Evolutionary conservation across 352 stramenopile species (phyloP).

Genomic region (Peronospora farinosa): DNA sequence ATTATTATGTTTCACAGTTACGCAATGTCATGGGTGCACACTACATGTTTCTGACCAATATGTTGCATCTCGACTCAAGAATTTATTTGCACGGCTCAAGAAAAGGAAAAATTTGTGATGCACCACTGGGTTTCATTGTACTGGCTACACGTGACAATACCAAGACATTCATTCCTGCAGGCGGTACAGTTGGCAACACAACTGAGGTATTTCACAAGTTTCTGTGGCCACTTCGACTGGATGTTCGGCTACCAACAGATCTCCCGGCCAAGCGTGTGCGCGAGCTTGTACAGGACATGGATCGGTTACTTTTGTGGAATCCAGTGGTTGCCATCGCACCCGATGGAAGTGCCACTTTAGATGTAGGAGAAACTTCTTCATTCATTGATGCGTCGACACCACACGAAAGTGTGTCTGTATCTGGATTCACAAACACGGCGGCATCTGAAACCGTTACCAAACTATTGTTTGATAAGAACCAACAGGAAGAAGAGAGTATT

Average conservation of each 20-base stretch:
- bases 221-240: conserved; percentile 47
- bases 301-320: conserved; percentile 46
- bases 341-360: conserved; percentile 21
- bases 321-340: conserved; percentile 23
- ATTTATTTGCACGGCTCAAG: conserved; percentile 41
- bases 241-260: conserved; percentile 38
- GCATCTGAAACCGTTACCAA: conserved; percentile 20
- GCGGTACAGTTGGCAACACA: conserved; percentile 41
- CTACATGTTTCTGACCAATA: conserved; percentile 76
- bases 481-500: conserved; percentile 42
- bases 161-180: conserved; percentile 61
- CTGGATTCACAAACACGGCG: conserved; percentile 3
- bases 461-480: conserved; percentile 43
- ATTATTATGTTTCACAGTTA: conserved; percentile 26
- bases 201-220: conserved; percentile 50
- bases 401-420: conserved; percentile 13
- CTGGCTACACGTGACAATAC: conserved; percentile 48
- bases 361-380: conserved; percentile 19
- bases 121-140: conserved; percentile 63
- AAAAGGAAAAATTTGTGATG: conserved; percentile 45
- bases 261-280: conserved; percentile 33
- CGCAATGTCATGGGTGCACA: conserved; percentile 65
- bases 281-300: conserved; percentile 59
- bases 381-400: conserved; percentile 27
- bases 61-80: conserved; percentile 49